phyloP scores from a whole-genome alignment of 306 rosid genomes.

The Trifolium dubium region DNA sequence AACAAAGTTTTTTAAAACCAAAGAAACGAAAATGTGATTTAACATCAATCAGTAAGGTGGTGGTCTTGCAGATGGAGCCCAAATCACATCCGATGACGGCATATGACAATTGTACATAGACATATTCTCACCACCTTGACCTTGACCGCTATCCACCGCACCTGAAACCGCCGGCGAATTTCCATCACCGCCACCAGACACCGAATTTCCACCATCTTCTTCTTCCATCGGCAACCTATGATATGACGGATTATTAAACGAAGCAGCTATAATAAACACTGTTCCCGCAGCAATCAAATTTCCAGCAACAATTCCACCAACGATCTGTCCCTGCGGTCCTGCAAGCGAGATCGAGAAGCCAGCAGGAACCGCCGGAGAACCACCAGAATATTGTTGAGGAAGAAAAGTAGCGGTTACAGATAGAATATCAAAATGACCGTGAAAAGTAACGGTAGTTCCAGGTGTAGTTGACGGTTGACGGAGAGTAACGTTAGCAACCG shows the following conservation, averaged over 20 bases:
- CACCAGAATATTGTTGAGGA: constrained; percentile 27
- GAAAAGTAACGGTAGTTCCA: constrained; percentile 81
- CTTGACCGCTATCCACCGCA: constrained; percentile 66
- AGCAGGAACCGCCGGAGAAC: constrained; percentile 47
- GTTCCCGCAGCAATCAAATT: constrained; percentile 68
- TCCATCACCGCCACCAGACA: constrained; percentile 51
- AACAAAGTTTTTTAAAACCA: background rate
- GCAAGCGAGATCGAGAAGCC: constrained; percentile 85
- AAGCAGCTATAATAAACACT: constrained; percentile 71
- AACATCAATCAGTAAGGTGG: constrained; percentile 63
- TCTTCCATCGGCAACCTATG: constrained; percentile 75
- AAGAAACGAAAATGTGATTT: background rate
- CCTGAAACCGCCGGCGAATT: constrained; percentile 54
- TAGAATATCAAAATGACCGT: constrained; percentile 88
- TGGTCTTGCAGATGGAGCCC: constrained; percentile 85
- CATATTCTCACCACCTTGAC: constrained; percentile 59
- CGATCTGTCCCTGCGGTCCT: constrained; percentile 95
- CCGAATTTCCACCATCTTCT: constrained; percentile 46
- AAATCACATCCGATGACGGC: constrained; percentile 73
- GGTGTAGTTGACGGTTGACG: constrained; percentile 83
- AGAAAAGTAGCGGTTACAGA: constrained; percentile 82
- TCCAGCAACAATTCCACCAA: constrained; percentile 82
- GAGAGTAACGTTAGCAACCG: constrained; percentile 79
- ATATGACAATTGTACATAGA: constrained; percentile 73
- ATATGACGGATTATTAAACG: constrained; percentile 75